phyloP scores from a whole-genome alignment of 75 land plant genomes.

The Picea sitchensis region DNA sequence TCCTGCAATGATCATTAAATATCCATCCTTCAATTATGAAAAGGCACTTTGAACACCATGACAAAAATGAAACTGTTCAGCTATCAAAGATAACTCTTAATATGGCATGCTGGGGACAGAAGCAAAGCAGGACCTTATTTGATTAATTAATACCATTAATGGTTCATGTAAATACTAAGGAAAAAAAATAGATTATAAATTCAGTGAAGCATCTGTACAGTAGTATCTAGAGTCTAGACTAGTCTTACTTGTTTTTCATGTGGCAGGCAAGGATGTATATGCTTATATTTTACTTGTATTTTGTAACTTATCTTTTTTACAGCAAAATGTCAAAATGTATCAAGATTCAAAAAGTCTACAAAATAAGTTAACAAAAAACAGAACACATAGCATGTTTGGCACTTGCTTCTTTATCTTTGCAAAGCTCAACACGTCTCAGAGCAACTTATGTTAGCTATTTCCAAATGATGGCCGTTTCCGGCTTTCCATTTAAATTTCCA shows the following conservation, averaged over 20 bases:
- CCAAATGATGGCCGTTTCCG: background rate
- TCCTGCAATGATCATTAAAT: conserved; percentile 52
- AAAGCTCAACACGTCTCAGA: too few relatives aligned
- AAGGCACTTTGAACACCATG: background rate
- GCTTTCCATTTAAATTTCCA: background rate
- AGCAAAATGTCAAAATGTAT: background rate
- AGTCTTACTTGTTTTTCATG: background rate
- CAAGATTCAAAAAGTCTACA: background rate
- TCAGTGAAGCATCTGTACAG: too few relatives aligned
- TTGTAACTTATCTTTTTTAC: background rate
- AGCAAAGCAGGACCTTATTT: background rate
- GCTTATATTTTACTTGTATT: background rate
- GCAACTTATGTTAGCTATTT: too few relatives aligned
- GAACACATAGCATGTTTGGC: background rate
- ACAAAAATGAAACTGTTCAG: background rate
- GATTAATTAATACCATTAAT: background rate
- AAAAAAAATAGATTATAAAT: background rate
- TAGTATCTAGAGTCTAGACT: too few relatives aligned
- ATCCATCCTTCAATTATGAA: background rate
- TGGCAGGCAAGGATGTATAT: background rate
- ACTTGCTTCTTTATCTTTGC: too few relatives aligned
- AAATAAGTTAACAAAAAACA: background rate
- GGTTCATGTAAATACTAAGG: background rate
- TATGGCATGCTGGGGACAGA: background rate
- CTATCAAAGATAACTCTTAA: background rate